Evolutionary conservation across 2,329 filamentous ascomycete species (phyloP), one percentile per base, ranked within the genome.

Genomic region (Leptodontidium sp.): DNA sequence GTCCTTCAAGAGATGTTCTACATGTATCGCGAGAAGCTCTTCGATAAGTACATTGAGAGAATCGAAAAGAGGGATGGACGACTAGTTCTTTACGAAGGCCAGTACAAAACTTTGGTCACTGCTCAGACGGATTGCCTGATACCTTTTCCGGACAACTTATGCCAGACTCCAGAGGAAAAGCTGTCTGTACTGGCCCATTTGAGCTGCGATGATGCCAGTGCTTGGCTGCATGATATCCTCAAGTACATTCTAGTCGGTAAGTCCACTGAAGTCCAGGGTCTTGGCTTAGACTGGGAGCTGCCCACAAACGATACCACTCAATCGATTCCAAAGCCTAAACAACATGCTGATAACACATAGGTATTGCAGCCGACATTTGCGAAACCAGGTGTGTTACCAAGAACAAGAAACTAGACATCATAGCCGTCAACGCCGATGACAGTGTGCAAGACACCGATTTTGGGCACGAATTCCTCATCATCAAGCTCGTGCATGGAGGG

Each of bases 1-100:
- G 14, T 61, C 1, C 57, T 71, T 2, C 67, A 69, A 11, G 61
- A 65, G 8, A 57, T 69, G 1, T 67, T 69, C 38, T 65, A 68
- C 43, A 17, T 45, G 9, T 72, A 65, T 61, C 58, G 69, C 4
- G 47, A 65, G 26, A 45, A 35, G 15, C n/a, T 67, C 12, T 71
- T 68, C 24, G 50, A 70, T 3, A 64, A 58, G 29, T 14, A 26
- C 4, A 64, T 69, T 21, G 45, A 24, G 4, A 55, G 38, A n/a
- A 59, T 72, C 24, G 61, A 70, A 17, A 24, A 66, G 1, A 55
- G 11, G 17, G 17, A 65, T 12, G 53, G 53, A 35, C 26, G 14
- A 12, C n/a, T 65, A 24, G n/a, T 29, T n/a, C 17, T 65, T 6
- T n/a, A 65, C 17, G 64, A 65, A 32, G 35, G 32, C 14, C 2